A percentile compares a stretch with the other conserved stretches of the same genome.
These are phyloP conservation scores for Ottelia alismoides DNA, from an alignment of 106 monocot species.

Conservation along the genomic window DNA sequence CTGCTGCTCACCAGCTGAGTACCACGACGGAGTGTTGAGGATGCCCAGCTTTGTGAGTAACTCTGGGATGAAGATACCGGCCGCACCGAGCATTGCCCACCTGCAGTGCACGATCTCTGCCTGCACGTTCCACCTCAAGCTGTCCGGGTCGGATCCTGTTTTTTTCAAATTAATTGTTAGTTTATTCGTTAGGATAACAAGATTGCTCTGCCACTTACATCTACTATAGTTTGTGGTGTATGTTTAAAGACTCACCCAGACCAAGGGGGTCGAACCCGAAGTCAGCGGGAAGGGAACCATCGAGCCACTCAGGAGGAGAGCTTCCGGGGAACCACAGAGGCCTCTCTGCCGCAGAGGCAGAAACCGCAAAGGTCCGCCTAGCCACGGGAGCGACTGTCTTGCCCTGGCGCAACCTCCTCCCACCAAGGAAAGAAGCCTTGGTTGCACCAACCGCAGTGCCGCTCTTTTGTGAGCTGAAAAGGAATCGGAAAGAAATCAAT, in stretches of 20 bases:
- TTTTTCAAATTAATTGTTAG: no score
- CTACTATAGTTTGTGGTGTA: no score
- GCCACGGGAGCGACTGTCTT: constrained; percentile 18
- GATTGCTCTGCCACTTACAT: no score
- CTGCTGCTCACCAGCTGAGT: constrained; percentile 69
- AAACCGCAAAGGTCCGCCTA: constrained; percentile 24
- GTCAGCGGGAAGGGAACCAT: constrained; percentile 94
- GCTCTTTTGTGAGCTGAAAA: no score
- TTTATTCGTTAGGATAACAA: no score
- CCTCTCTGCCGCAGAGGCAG: constrained; percentile 50
- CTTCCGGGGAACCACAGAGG: constrained; percentile 98
- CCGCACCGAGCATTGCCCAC: constrained; percentile 98
- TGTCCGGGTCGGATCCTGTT: constrained; percentile 94
- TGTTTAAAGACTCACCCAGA: constrained; percentile 76
- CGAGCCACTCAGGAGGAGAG: constrained; percentile 95
- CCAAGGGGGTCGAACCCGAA: constrained; percentile 98
- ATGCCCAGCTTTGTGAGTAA: constrained; percentile 88
- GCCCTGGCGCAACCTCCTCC: constrained; percentile 33
- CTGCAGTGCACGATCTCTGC: constrained; percentile 94
- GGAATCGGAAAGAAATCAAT: no score
- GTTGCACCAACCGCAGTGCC: no score
- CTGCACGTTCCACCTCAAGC: constrained; percentile 83
- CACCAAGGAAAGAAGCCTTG: constrained; percentile 47
- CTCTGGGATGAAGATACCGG: constrained; percentile 97
- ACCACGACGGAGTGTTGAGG: constrained; percentile 98